Evolutionary conservation across 2,329 filamentous ascomycete species (phyloP), one percentile per base, ranked within the genome.

Genomic region (Aspergillus hortae): DNA sequence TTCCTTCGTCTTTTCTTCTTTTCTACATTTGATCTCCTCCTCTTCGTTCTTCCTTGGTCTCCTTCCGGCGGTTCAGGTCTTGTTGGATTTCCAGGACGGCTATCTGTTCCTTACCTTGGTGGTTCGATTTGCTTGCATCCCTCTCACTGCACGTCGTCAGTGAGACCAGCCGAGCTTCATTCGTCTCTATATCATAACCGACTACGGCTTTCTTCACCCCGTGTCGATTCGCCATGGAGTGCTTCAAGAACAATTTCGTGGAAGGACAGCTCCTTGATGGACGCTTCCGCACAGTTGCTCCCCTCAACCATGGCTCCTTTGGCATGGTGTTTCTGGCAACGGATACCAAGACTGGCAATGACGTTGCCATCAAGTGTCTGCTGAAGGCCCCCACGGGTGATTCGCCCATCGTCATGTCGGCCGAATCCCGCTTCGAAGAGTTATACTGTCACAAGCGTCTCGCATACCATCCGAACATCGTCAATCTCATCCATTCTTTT

Each of bases 291-390:
- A 95, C 92, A 51, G 81, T 96, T 67, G 89, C 92, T 61, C 92
- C 94, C 52, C 88, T 99, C 77, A 99, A 99, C 71, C 91, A 96
- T 81, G 94, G 94, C 63, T 97, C 94, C 51, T 99, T 97, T 68
- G 94, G 94, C 69, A 95, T 97, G 90, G 94, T 99, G 65, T 96
- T 96, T 75, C 86, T 91, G 75, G 94, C 92, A 54, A 87, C 82
- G 70, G 91, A 99, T 71, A 79, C 86, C 59, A 70, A 80, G 58
- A 95, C 89, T 55, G 83, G 86, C 62, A 80, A 94, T 54, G 82
- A 84, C 54, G 94, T 99, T 62, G 94, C 94, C 56, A 89, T 99
- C 81, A 99, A 99, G 77, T 96, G 92, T 73, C 78, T 97, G 71
- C 91, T 90, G 67, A 99, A 97, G 80, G 82, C 83, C 63, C 78